Evolutionary conservation across 1,284 basidiomycete genomes (phyloP).

Genomic region (Cutaneotrichosporon cutaneum): DNA sequence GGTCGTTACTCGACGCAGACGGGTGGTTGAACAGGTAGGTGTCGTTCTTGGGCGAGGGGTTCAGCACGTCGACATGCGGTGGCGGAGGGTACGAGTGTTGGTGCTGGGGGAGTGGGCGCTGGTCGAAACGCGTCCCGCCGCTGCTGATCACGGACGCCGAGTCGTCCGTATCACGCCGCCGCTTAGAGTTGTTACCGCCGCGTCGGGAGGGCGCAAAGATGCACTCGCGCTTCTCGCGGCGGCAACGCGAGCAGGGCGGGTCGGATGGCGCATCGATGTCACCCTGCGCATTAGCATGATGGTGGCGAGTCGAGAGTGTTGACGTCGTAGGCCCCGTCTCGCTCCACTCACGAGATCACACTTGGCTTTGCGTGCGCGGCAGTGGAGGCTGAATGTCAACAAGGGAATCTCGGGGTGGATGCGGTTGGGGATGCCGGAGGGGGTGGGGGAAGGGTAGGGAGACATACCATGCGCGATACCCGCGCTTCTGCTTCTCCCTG

Average conservation of each 20-base stretch:
- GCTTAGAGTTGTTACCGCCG: slow-evolving; percentile 46
- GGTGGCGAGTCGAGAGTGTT: not conserved
- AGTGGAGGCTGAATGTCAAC: slow-evolving; percentile 36
- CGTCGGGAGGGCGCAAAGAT: slow-evolving; percentile 51
- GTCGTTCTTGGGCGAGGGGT: slow-evolving; percentile 18
- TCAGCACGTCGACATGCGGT: slow-evolving; percentile 20
- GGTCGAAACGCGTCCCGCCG: not conserved
- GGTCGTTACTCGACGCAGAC: slow-evolving; percentile 19
- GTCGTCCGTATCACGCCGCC: slow-evolving; percentile 24
- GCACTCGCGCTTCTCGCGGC: slow-evolving; percentile 53
- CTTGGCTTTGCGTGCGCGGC: slow-evolving; percentile 44
- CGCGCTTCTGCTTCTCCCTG: slow-evolving; percentile 37
- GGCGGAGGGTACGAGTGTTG: slow-evolving; percentile 4
- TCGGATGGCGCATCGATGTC: slow-evolving; percentile 54
- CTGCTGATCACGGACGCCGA: not conserved
- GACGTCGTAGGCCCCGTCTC: too few species aligned
- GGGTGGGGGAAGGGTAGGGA: not conserved
- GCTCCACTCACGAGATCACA: slow-evolving; percentile 40
- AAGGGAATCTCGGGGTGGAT: not conserved
- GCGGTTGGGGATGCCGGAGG: not conserved
- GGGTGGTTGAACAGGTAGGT: slow-evolving; percentile 26
- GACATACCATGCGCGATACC: slow-evolving; percentile 47
- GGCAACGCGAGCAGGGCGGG: slow-evolving; percentile 54
- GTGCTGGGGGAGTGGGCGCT: slow-evolving; percentile 3
- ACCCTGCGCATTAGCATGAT: slow-evolving; percentile 33